phyloP scores from a whole-genome alignment of 176 grass and related monocot genomes.

The Aegilops sharonensis region DNA sequence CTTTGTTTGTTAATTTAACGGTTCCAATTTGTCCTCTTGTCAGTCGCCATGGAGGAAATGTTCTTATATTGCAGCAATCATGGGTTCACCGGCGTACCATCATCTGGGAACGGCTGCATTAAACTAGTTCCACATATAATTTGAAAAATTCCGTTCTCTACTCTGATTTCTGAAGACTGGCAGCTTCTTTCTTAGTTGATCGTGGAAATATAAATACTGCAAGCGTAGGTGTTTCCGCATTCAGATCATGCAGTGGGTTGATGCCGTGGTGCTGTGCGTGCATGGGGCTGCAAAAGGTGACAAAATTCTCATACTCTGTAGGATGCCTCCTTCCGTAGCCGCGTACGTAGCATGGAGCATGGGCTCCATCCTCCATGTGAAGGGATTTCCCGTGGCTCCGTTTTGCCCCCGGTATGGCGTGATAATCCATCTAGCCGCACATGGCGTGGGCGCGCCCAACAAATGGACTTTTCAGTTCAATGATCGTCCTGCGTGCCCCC shows the following conservation, averaged over 20 bases:
- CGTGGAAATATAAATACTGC: neutral
- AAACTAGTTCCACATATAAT: neutral
- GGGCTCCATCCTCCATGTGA: constrained; percentile 4
- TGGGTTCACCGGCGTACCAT: neutral
- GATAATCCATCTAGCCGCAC: constrained; percentile 6
- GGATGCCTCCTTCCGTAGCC: constrained; percentile 25
- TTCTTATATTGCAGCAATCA: neutral
- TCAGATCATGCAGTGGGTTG: constrained; percentile 18
- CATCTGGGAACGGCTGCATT: neutral
- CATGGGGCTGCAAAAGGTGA: constrained; percentile 23
- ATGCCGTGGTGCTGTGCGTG: neutral
- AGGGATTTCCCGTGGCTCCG: constrained; percentile 8
- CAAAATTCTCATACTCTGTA: constrained; percentile 35
- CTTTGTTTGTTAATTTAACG: constrained; percentile 14
- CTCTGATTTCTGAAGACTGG: neutral
- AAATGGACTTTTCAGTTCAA: constrained; percentile 40
- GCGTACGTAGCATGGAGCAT: neutral
- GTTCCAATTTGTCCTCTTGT: neutral
- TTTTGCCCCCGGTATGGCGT: constrained; percentile 41
- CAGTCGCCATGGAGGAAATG: neutral
- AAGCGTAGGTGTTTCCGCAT: neutral
- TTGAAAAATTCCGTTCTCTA: too few relatives aligned
- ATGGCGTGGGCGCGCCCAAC: constrained; percentile 20
- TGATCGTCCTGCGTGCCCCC: neutral
- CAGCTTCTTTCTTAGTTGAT: neutral